phyloP scores from a whole-genome alignment of 2,329 filamentous ascomycete species.

The Pseudogymnoascus sp. region DNA sequence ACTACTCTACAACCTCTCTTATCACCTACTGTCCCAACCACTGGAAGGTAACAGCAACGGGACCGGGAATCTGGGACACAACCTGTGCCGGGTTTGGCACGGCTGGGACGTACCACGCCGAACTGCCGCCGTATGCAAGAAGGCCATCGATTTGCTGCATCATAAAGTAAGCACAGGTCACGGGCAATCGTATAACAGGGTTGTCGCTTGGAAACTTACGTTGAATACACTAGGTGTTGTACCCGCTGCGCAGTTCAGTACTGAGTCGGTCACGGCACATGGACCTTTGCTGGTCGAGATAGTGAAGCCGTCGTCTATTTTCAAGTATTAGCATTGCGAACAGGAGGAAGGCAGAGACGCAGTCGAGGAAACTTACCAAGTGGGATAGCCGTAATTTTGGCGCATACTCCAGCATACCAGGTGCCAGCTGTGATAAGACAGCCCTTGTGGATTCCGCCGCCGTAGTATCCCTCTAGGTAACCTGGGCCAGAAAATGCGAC shows the following conservation, averaged over 20 bases:
- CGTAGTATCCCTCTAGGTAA: not conserved
- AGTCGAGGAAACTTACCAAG: not conserved
- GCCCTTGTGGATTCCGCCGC: not conserved
- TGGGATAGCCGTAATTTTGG: not conserved
- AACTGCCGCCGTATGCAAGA: slow-evolving; percentile 14
- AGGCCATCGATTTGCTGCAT: not conserved
- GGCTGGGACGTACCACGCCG: slow-evolving; percentile 17
- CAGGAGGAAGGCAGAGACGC: not conserved
- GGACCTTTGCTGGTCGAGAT: not conserved
- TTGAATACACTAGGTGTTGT: not conserved
- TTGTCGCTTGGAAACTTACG: slow-evolving; percentile 29
- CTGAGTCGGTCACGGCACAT: not conserved
- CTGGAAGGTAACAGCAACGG: slow-evolving; percentile 16
- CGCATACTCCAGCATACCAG: not conserved
- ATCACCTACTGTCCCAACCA: slow-evolving; percentile 12
- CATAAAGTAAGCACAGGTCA: not conserved
- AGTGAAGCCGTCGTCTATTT: slow-evolving; percentile 19
- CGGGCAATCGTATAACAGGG: not conserved
- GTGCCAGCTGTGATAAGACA: not conserved
- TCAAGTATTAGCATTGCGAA: not conserved
- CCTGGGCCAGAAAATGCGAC: slow-evolving; percentile 9
- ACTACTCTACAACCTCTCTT: not conserved
- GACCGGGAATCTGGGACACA: slow-evolving; percentile 11
- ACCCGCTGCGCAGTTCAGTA: not conserved
- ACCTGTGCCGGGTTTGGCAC: slow-evolving; percentile 13